Base-by-base conservation (phyloP, 805 yeast genomes). In the Hanseniaspora jakobsenii region DNA sequence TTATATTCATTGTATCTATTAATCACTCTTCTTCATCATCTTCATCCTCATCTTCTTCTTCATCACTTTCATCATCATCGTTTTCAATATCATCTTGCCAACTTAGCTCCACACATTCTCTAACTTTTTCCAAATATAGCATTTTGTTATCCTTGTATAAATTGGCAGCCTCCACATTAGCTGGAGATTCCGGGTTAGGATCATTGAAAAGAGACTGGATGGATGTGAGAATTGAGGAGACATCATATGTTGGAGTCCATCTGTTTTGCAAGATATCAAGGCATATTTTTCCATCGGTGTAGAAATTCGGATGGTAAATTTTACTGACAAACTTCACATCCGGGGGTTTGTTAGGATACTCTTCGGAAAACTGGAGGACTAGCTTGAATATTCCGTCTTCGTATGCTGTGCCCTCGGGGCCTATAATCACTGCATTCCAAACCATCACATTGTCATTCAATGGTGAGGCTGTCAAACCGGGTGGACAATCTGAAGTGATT, bases 201-300 rank as follows among this genome's bases (percentile, higher is more conserved):
- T 91, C 98, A 63, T 91, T 91, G 53, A 91, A 69, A 50, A 91
- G 70, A 47, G 87, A 78, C 61, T 91, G 98, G 48, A 91, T 78
- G 22, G 95, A 83, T 1, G 98, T 91, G 53, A 91, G 69, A 47
- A 91, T 89, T 10, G 95, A 85, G 9, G 95, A 86, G 30, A 91
- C 98, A 58, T 91, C 98, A 59, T 89, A 91, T 1, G 98, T 91
- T 10, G 98, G 98, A 21, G 94, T 81, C 98, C 98, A 91, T 59
- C 97, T 72, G 66, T 89, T 91, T 60, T 91, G 98, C 52, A 91
- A 67, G 52, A 91, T 91, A 65, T 91, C 98, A 51, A 91, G 71
- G 66, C 98, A 91, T 50, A 91, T 74, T 57, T 91, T 97, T 21
- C 98, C 98, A 37, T 79, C 73, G 8, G 94, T 94, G 57, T 91